Base-by-base conservation (phyloP, 2,329 filamentous ascomycete species). In the Pestalotiopsis sp. region DNA sequence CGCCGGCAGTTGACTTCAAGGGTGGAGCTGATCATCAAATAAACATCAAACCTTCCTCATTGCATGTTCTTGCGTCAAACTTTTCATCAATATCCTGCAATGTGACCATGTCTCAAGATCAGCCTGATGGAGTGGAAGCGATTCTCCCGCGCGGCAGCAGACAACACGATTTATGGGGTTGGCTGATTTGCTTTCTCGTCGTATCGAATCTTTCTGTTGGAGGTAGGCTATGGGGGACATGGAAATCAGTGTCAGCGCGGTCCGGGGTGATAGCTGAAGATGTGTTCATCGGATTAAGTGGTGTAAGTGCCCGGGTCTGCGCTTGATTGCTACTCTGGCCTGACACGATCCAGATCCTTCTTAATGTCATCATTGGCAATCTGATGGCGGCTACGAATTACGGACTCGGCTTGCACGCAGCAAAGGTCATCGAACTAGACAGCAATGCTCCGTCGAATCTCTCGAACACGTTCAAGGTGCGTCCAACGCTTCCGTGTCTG, bases 141-240 rank as follows among this genome's bases (percentile, higher is more conserved):
- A 66, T 62, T 5, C 68, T 67, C 61, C 31, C 70, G 25, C 62
- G 71, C 65, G 73, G 74, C 13, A 74, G 70, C 5, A 68, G 71
- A 56, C 72, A 74, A 39, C 71, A 71, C 12, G 71, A 69, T 5
- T 68, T 76, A 17, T 76, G 74, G 74, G 72, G 71, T 11, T 75
- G 69, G 62, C 57, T 76, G 14, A 67, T 71, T 49, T 61, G 69
- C 39, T 75, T 76, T 39, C 71, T 76, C 20, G 13, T 75, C 13
- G 72, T 76, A 36, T 74, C 71, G 41, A 69, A 76, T 66, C 64
- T 71, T 3, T 69, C 69, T 12, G 72, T 75, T 45, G 68, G 57
- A 25, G 72, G 72, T 0, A 69, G 74, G 49, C 45, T 76, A 52
- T 76, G 74, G 73, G 73, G 71, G 14, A 76, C 72, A 36, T 73